Evolutionary conservation across 2,329 filamentous ascomycete genomes (phyloP), one percentile per base, ranked within the genome.

Genomic region (Kalaharituber pfeilii): DNA sequence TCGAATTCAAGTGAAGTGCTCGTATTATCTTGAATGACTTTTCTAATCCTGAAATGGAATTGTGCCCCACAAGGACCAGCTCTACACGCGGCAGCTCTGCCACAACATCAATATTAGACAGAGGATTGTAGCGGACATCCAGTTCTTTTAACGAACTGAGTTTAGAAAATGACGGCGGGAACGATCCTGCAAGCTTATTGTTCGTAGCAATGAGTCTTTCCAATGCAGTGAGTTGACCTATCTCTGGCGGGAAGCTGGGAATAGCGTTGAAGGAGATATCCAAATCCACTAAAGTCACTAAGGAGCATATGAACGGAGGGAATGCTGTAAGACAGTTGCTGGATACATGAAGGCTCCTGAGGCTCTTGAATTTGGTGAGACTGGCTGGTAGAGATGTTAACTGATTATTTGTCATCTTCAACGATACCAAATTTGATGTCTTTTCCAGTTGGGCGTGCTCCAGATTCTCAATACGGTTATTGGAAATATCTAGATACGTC

Each of bases 231-330:
- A 98, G 70, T 53, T 80, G 79, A 5, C 87, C 86, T 60, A 98
- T 84, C 59, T 81, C 72, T 13, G 82, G 80, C 0, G 88, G 87
- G 6, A 98, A 71, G 53, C 73, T 77, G 9, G 78, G 77, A 58
- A 98, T 94, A 39, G 81, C 78, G 66, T 98, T 98, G 76, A 98
- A 98, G 67, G 89, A 96, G 65, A 98, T 79, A 64, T 98, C 91
- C 39, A 98, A 77, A 66, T 98, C 89, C 11, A 94, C 84, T 47
- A 98, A 71, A 44, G 82, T 87, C 60, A 79, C 79, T 20, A 98
- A 71, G 24, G 86, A 76, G 67, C 86, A 89, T 22, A 98, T 73
- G 63, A 94, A 93, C 22, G 81, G 74, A 0, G 91, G 91, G 59
- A 98, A 94, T 39, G 78, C 78, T 54, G 82, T 81, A 53, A 98